A percentile compares a stretch with the other conserved stretches of the same genome.
phyloP scores from a whole-genome alignment of 176 grass and related monocot species.

The Melocanna baccifera region DNA sequence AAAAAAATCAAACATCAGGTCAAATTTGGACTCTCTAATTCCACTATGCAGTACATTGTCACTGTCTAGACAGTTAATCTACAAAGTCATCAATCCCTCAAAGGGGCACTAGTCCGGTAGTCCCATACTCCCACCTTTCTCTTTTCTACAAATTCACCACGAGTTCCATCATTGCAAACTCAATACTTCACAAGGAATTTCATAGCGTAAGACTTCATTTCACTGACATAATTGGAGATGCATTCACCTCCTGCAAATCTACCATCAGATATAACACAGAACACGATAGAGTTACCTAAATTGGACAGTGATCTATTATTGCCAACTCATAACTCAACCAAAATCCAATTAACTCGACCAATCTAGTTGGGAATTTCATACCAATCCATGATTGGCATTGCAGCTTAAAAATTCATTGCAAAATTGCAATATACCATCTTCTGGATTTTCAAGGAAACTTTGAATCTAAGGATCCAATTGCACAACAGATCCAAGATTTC shows the following conservation, averaged over 20 bases:
- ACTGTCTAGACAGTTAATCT: not conserved
- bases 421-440: not conserved
- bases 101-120: not conserved
- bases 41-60: not conserved
- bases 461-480: not conserved
- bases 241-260: slow-evolving; percentile 6
- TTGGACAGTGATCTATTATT: not conserved
- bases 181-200: not conserved
- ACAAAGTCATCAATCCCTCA: not conserved
- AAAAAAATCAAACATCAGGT: not conserved
- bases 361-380: not conserved
- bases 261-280: not conserved
- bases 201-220: slow-evolving; percentile 18
- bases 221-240: not conserved
- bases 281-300: slow-evolving; percentile 5
- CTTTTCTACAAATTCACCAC: slow-evolving; percentile 2
- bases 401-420: not conserved
- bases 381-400: not conserved
- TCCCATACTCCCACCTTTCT: not conserved
- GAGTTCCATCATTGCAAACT: not conserved
- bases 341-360: slow-evolving; percentile 12
- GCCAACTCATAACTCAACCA: slow-evolving; percentile 6
- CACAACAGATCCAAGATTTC: not conserved
- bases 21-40: not conserved
- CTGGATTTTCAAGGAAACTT: not conserved